Base-by-base conservation (phyloP, 192 early-diverging fungal species). In the Helicostylum pulchrum region DNA sequence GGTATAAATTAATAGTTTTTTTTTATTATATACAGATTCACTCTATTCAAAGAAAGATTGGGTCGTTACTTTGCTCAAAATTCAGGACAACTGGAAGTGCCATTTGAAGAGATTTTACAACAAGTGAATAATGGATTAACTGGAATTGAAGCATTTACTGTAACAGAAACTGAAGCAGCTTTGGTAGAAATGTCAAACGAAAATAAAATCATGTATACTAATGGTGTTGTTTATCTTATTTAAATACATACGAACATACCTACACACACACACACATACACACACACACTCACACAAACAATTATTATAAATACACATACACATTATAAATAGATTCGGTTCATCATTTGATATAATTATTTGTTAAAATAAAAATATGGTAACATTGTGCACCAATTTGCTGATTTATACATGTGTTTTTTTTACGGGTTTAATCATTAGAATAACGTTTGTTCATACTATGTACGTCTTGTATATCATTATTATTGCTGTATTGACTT, bases 181-280 rank as follows among this genome's bases (percentile, higher is more conserved):
- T 72, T 92, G 60, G 67, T 74, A 31, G 71, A 66, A 43, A 82
- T 92, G 90, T 73, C 80, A 56, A 64, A 69, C 12, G 81, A 75
- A 23, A 92, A 92, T 72, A 81, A 88, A 44, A 72, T 92, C 30
- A 90, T 90, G 87, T 90, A 84, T 70, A 82, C 80, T 34, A 83
- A 83, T 57, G 81, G 80, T 21, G 76, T 83, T 53, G 74, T 89
- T 50, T 83, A 89, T 63, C 77, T 82, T 67, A 88, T 92, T 69
- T 92, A 83, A 73, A n/a, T 42, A 21, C 26, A 54, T 45, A 45
- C 44, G 14, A 17, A 48, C 17, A 48, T 15, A 48, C 12, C 4
- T 48, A 48, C 46, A 48, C 36, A 9, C 36, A 39, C 36, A 39
- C 36, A 10, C 36, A 39, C 1, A 39, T 36, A 36, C 34, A 36